A percentile compares a stretch with the other conserved stretches of the same genome.
These are phyloP conservation scores for Fusarium caatingaense DNA, from an alignment of 2,329 filamentous ascomycete species.

Conservation along the genomic window DNA sequence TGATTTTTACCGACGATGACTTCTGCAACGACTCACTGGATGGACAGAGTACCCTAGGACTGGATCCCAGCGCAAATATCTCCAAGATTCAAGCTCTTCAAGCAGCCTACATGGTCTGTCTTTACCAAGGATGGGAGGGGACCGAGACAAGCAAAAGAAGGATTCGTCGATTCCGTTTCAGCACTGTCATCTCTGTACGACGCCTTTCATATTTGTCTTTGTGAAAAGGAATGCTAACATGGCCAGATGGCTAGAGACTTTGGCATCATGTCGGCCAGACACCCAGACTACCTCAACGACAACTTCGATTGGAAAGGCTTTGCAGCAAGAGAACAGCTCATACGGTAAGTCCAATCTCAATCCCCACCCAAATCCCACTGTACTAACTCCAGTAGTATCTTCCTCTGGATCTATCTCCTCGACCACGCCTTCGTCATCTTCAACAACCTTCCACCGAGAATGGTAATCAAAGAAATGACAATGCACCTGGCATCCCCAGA, in stretches of 20 bases:
- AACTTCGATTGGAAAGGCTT: background rate
- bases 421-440: conserved; percentile 5
- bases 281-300: background rate
- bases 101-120: background rate
- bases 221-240: background rate
- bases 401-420: background rate
- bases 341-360: background rate
- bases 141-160: background rate
- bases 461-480: conserved; percentile 4
- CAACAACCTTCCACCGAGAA: background rate
- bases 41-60: accelerated
- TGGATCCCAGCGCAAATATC: accelerated
- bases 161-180: background rate
- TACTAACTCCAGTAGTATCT: background rate
- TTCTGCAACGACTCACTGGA: background rate
- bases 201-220: no score
- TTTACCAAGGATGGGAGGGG: conserved; percentile 8
- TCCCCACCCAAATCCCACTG: no score
- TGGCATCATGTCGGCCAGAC: background rate
- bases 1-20: background rate
- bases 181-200: background rate
- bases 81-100: background rate
- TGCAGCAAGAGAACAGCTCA: conserved; percentile 3
- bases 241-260: background rate
- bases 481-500: conserved; percentile 4